Base-by-base conservation (phyloP, 2,329 filamentous ascomycete species). In the Metarhizium brunneum region DNA sequence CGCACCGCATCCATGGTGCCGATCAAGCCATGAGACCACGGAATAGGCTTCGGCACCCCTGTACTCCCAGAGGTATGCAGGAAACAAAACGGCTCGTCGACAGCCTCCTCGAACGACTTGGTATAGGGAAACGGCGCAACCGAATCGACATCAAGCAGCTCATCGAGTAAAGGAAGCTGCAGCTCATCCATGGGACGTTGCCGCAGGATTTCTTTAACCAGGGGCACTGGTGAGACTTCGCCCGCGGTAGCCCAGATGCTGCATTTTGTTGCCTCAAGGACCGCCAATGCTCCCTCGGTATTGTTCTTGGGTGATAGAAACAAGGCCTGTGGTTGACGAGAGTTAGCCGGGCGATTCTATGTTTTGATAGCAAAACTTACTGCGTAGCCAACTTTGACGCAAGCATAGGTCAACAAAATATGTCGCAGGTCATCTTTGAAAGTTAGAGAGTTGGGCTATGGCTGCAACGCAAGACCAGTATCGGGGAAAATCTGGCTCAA, bases 61-160 rank as follows among this genome's bases (percentile, higher is more conserved):
- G 73, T 76, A 1, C 69, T 68, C 2, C 74, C 74, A 3, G 71
- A 75, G 0, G 73, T 75, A 51, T 76, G 73, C 1, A 74, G 54
- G 30, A 71, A 64, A 30, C 69, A 65, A 5, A 74, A 70, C 0
- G 69, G 67, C 1, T 74, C 71, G 35, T 67, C 58, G 0, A 58
- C 59, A 6, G 67, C 69, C 2, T 66, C 59, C 2, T 67, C 64
- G n/a, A 66, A 73, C 2, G 61, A 65, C 45, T 67, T 69, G 3
- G 59, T 61, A 53, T 70, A 73, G 0, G 56, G 57, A 30, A 66
- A 72, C 4, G 59, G 53, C 40, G 60, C 14, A 0, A 56, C 50
- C 2, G 50, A 30, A 2, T 60, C 53, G 4, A 38, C 49, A 5
- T 63, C 56, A 5, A 69, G 59, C 38, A 73, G 65, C 1, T 65